Percentiles rank a stretch among this genome's conserved stretches.
Conservation (phyloP, 1,284 basidiomycete genomes). For the Acaromyces ingoldii region DNA sequence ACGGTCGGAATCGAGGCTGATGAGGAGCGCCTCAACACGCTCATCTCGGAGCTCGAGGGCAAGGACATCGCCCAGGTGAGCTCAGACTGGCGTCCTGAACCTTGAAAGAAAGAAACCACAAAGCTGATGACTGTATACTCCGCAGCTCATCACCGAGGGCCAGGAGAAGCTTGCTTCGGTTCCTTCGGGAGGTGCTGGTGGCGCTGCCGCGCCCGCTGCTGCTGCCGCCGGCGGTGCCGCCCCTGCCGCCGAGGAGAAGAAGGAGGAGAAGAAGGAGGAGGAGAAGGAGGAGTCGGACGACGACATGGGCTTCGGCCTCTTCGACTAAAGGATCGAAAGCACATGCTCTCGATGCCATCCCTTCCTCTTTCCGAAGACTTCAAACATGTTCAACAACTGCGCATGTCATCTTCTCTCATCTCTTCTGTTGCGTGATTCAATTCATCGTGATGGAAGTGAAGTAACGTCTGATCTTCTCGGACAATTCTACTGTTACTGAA, state of each 20-base stretch:
- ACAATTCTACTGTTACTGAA: too few relatives aligned
- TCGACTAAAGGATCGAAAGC: too few relatives aligned
- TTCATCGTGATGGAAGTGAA: too few relatives aligned
- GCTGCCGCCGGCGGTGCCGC: constrained; percentile 58
- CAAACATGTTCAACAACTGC: too few relatives aligned
- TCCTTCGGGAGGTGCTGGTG: constrained; percentile 53
- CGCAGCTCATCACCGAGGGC: constrained; percentile 83
- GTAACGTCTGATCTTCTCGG: too few relatives aligned
- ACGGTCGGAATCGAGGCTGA: constrained; percentile 85
- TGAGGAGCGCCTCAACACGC: constrained; percentile 72
- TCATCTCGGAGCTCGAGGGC: constrained; percentile 86
- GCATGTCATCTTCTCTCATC: too few relatives aligned
- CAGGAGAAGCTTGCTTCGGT: constrained; percentile 90
- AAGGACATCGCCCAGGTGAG: constrained; percentile 79
- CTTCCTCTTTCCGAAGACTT: too few relatives aligned
- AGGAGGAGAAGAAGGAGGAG: constrained; percentile 52
- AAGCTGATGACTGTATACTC: not conserved
- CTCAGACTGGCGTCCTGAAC: too few relatives aligned
- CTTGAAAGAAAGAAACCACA: too few relatives aligned
- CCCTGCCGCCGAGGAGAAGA: constrained; percentile 66
- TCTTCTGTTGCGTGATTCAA: too few relatives aligned
- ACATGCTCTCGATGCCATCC: too few relatives aligned
- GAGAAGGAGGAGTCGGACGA: constrained; percentile 49
- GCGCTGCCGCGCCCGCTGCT: constrained; percentile 39
- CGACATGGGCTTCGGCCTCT: constrained; percentile 49